These are phyloP conservation scores for Pseudogymnoascus sp. DNA, from an alignment of 2,329 filamentous ascomycete genomes.

Conservation along the genomic window DNA sequence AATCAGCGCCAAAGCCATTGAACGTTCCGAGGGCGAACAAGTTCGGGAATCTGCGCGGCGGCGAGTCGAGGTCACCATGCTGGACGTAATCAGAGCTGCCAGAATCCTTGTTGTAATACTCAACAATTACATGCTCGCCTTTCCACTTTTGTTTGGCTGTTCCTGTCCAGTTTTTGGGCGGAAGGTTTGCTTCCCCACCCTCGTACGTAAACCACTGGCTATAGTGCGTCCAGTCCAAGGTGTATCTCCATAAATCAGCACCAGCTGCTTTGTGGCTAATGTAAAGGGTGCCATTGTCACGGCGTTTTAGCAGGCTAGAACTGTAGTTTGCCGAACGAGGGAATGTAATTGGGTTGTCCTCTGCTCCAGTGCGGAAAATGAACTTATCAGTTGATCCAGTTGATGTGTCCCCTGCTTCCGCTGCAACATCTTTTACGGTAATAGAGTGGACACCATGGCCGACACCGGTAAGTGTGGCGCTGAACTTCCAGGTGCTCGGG, in stretches of 20 bases:
- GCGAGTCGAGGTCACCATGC: conserved; percentile 45
- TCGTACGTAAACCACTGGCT: conserved; percentile 50
- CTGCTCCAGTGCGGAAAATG: conserved; percentile 50
- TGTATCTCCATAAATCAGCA: conserved; percentile 44
- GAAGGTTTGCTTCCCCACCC: conserved; percentile 41
- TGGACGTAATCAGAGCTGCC: conserved; percentile 54
- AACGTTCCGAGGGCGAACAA: conserved; percentile 55
- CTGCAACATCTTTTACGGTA: conserved; percentile 47
- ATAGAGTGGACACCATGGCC: conserved; percentile 53
- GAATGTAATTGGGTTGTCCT: conserved; percentile 53
- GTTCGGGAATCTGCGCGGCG: conserved; percentile 50
- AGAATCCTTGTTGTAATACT: conserved; percentile 54
- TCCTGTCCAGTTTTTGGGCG: conserved; percentile 48
- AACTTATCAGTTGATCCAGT: conserved; percentile 45
- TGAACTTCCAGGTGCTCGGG: conserved; percentile 46
- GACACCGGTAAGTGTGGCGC: conserved; percentile 44
- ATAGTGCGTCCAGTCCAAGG: conserved; percentile 15
- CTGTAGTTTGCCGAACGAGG: conserved; percentile 51
- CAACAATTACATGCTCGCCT: conserved; percentile 53
- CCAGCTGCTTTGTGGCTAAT: conserved; percentile 52
- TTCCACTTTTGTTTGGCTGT: conserved; percentile 51
- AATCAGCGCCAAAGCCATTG: conserved; percentile 58
- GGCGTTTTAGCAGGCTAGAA: conserved; percentile 39
- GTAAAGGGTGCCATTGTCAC: conserved; percentile 32
- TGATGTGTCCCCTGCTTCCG: conserved; percentile 32